Percentiles rank a stretch among this genome's conserved stretches.
Conservation (phyloP, 495 filamentous ascomycete genomes). For the Elasticomyces elasticus region DNA sequence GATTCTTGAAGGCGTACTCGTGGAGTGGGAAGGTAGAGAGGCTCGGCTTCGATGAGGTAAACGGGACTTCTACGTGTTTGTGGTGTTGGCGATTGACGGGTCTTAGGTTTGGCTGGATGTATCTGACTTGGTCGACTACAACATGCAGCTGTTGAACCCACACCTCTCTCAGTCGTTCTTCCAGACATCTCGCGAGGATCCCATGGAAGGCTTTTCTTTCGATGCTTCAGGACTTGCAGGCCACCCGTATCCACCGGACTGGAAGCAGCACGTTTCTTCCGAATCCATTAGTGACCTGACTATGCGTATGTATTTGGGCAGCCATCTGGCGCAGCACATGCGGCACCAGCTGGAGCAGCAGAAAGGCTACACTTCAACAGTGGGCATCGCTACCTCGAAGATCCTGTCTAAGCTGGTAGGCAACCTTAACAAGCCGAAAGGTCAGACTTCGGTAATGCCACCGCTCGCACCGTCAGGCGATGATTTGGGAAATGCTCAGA, state of each 20-base stretch:
- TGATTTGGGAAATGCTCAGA: slow-evolving; percentile 41
- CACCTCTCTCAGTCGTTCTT: slow-evolving; percentile 65
- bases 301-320: slow-evolving; percentile 28
- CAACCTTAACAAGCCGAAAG: slow-evolving; percentile 72
- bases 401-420: slow-evolving; percentile 76
- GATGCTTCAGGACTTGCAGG: slow-evolving; percentile 57
- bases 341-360: slow-evolving; percentile 60
- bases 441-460: slow-evolving; percentile 72
- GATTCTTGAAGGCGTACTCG: slow-evolving; percentile 54
- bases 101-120: slow-evolving; percentile 60
- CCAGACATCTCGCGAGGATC: slow-evolving; percentile 61
- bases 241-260: slow-evolving; percentile 41
- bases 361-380: slow-evolving; percentile 76
- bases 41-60: slow-evolving; percentile 76
- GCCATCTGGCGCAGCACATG: slow-evolving; percentile 65
- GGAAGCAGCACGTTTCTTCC: neutral
- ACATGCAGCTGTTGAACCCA: slow-evolving; percentile 56
- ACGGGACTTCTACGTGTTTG: neutral
- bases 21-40: slow-evolving; percentile 70
- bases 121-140: slow-evolving; percentile 76
- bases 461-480: slow-evolving; percentile 31
- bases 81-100: neutral
- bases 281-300: slow-evolving; percentile 12
- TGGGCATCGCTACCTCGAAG: slow-evolving; percentile 82
- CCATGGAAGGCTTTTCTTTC: slow-evolving; percentile 67